These are phyloP conservation scores for Diaporthe sp. DNA, from an alignment of 2,329 filamentous ascomycete genomes.

Conservation along the genomic window DNA sequence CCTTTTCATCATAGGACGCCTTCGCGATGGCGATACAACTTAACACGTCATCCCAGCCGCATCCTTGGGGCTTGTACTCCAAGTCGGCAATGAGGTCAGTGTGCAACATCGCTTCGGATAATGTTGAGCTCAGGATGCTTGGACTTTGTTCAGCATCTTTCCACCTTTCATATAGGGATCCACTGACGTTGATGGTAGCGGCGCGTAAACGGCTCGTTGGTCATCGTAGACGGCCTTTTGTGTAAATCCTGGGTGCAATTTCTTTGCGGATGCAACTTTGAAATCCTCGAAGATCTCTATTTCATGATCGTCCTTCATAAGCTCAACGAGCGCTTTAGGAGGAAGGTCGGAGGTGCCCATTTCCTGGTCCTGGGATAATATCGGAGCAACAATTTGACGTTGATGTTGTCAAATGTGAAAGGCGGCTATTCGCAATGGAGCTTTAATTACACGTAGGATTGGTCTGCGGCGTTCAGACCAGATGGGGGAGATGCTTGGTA, in stretches of 20 bases:
- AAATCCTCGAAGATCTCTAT: background rate
- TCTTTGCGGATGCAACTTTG: background rate
- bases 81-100: background rate
- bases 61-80: background rate
- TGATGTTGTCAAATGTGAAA: too few species aligned
- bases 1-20: background rate
- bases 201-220: background rate
- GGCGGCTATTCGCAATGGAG: too few species aligned
- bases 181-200: background rate
- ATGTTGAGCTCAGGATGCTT: background rate
- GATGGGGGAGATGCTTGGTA: too few species aligned
- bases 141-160: background rate
- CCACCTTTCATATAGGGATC: too few species aligned
- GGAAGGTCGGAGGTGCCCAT: background rate
- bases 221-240: background rate
- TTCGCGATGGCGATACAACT: background rate
- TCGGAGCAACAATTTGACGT: accelerated
- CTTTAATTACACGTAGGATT: too few species aligned
- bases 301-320: background rate
- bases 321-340: background rate
- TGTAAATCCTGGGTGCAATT: background rate
- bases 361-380: background rate
- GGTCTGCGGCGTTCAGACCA: too few species aligned
- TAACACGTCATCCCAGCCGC: conserved; percentile 24
- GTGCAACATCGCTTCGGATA: background rate